Conservation (phyloP, 2,329 filamentous ascomycete genomes). For the Westerdykella aurantiaca region DNA sequence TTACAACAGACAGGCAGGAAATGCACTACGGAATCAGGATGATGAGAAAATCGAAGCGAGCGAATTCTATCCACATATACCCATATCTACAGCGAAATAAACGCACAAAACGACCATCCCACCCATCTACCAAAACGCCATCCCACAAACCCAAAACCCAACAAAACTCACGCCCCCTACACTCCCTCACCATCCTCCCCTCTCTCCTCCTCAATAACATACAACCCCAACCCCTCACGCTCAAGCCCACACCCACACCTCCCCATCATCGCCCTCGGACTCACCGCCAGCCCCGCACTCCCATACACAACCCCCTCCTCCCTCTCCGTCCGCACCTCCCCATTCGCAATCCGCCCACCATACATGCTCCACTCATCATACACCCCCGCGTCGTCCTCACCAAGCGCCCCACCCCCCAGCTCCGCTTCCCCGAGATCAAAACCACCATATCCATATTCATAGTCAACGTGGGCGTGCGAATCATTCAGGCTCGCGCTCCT, state of each 20-base stretch:
- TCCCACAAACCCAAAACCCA: too few relatives aligned
- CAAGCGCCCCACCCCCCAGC: conserved; percentile 1
- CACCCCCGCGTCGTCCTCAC: conserved; percentile 4
- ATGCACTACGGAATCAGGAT: too few relatives aligned
- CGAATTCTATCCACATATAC: too few relatives aligned
- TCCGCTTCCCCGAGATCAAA: conserved; percentile 7
- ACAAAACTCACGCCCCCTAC: too few relatives aligned
- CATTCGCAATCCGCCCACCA: conserved; percentile 4
- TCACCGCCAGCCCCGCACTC: conserved; percentile 11
- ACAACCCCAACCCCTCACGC: conserved; percentile 9
- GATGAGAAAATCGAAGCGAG: too few relatives aligned
- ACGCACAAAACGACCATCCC: too few relatives aligned
- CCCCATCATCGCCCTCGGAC: conserved; percentile 4
- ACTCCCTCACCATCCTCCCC: not conserved
- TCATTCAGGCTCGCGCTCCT: not conserved
- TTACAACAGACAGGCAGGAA: too few relatives aligned
- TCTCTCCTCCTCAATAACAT: conserved; percentile 16
- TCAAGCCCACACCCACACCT: conserved; percentile 3
- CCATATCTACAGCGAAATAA: too few relatives aligned
- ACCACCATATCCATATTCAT: not conserved
- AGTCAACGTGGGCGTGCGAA: not conserved
- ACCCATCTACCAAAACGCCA: too few relatives aligned
- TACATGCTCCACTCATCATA: conserved; percentile 7
- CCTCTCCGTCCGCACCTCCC: conserved; percentile 6
- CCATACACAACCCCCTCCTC: conserved; percentile 9